phyloP scores from a whole-genome alignment of 768 basidiomycete genomes.

The Naganishia randhawae region DNA sequence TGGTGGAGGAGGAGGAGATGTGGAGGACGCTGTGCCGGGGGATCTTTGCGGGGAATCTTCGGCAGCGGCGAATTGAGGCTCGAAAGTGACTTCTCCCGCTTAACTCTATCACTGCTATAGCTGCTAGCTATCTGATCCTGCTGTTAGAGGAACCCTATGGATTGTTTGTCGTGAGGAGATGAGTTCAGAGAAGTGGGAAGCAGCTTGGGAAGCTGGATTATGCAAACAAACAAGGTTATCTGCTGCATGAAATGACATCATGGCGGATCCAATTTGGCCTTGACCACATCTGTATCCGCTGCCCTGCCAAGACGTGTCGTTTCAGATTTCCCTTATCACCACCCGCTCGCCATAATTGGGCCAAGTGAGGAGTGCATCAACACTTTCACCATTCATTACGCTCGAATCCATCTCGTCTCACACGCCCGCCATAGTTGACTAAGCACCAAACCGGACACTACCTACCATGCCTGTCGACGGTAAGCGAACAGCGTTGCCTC shows the following conservation, averaged over 20 bases:
- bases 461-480: constrained; percentile 14
- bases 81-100: no score
- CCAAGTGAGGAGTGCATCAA: no score
- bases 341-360: no score
- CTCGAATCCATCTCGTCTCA: no score
- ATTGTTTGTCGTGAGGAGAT: no score
- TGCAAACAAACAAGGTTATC: neutral
- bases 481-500: neutral
- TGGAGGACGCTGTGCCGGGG: neutral
- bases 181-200: no score
- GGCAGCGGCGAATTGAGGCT: no score
- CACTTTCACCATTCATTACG: no score
- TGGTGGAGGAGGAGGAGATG: neutral
- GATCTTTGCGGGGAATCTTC: neutral
- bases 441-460: neutral
- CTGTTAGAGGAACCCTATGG: no score
- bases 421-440: neutral
- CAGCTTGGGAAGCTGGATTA: no score
- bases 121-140: no score
- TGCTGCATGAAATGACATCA: constrained; percentile 2
- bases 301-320: neutral
- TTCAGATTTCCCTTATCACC: neutral
- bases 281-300: constrained; percentile 5
- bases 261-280: neutral
- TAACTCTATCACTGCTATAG: no score